Percentiles rank a stretch among this genome's conserved stretches.
Evolutionary conservation across 768 basidiomycete species (phyloP).

Genomic region (Tephrocybe rancida): DNA sequence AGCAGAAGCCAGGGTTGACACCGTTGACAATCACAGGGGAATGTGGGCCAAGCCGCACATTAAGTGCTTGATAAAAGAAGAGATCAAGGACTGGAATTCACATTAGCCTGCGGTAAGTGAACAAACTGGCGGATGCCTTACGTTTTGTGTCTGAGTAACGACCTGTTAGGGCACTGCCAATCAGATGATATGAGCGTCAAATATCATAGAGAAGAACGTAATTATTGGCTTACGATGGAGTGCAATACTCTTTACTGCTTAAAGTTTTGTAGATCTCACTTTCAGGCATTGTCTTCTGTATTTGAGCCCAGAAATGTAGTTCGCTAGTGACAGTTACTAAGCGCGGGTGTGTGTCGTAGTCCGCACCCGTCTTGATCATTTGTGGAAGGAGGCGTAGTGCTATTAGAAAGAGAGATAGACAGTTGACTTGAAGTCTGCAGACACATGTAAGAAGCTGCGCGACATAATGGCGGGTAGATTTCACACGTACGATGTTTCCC

Average conservation of each 20-base stretch:
- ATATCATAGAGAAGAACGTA: not conserved
- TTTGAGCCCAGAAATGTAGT: slow-evolving; percentile 31
- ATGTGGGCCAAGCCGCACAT: slow-evolving; percentile 25
- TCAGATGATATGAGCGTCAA: not conserved
- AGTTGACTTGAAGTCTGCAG: slow-evolving; percentile 50
- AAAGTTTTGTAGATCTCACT: slow-evolving; percentile 22
- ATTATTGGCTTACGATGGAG: slow-evolving; percentile 1
- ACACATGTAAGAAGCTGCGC: not conserved
- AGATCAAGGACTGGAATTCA: slow-evolving; percentile 37
- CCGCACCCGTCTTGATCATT: slow-evolving; percentile 38
- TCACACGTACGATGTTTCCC: slow-evolving; percentile 41
- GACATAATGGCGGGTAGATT: not conserved
- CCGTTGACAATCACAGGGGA: slow-evolving; percentile 33
- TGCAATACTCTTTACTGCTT: slow-evolving; percentile 31
- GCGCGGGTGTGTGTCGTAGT: slow-evolving; percentile 31
- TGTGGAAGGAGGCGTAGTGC: slow-evolving; percentile 45
- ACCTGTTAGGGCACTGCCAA: not conserved
- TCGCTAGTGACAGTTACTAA: slow-evolving; percentile 47
- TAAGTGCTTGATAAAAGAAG: slow-evolving; percentile 39
- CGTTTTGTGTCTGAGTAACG: slow-evolving; percentile 39
- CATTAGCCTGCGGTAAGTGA: not conserved
- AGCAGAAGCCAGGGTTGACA: slow-evolving; percentile 45
- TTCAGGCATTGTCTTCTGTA: slow-evolving; percentile 25
- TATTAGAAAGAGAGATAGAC: slow-evolving; percentile 42
- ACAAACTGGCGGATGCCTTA: slow-evolving; percentile 10